Percentiles rank a stretch among this genome's conserved stretches.
phyloP scores from a whole-genome alignment of 2,329 filamentous ascomycete species.

The Paradendryphiella salina region DNA sequence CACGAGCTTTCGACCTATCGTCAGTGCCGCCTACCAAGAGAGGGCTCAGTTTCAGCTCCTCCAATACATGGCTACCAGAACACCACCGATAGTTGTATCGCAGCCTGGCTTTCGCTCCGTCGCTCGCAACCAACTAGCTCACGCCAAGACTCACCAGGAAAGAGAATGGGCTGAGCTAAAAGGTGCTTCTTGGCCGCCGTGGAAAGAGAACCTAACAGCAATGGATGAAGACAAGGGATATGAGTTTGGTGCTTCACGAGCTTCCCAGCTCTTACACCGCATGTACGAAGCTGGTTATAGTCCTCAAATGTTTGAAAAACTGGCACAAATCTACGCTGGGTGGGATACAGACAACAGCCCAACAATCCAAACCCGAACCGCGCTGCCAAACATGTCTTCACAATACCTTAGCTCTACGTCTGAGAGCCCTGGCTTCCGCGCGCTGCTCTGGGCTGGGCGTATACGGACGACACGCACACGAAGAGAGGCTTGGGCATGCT shows the following conservation, averaged over 20 bases:
- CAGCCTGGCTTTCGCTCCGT: constrained; percentile 61
- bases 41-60: constrained; percentile 62
- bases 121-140: constrained; percentile 60
- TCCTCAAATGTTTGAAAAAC: constrained; percentile 55
- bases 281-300: constrained; percentile 65
- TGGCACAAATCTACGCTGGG: constrained; percentile 60
- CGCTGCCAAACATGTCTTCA: constrained; percentile 37
- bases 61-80: constrained; percentile 58
- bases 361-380: constrained; percentile 62
- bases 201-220: constrained; percentile 64
- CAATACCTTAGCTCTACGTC: constrained; percentile 1
- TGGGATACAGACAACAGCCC: constrained; percentile 67
- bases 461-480: constrained; percentile 63
- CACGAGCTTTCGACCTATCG: constrained; percentile 54
- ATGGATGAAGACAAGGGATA: constrained; percentile 62
- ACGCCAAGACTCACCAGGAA: constrained; percentile 60
- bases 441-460: constrained; percentile 59
- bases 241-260: constrained; percentile 60
- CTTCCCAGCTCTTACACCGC: constrained; percentile 58
- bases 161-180: constrained; percentile 63
- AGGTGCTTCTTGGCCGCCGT: constrained; percentile 65
- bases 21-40: constrained; percentile 55
- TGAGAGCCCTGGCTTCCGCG: constrained; percentile 11
- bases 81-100: constrained; percentile 60
- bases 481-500: constrained; percentile 68